phyloP scores from a whole-genome alignment of 805 yeast genomes.

The Wilhelminamyces savonicus region DNA sequence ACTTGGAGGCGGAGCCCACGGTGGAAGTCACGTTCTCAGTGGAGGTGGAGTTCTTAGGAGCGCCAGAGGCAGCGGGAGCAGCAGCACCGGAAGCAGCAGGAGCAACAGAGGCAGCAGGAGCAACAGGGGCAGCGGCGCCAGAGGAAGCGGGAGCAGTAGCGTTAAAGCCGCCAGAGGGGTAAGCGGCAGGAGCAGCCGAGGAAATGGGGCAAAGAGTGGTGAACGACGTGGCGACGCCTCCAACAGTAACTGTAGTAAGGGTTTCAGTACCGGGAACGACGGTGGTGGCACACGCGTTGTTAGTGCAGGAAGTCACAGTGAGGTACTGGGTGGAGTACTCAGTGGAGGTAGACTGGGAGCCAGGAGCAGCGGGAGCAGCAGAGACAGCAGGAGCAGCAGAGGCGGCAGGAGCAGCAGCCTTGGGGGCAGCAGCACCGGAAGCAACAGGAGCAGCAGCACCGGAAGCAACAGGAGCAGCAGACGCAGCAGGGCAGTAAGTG shows the following conservation, averaged over 20 bases:
- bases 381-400: too few species aligned
- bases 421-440: slow-evolving; percentile 1
- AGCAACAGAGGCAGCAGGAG: slow-evolving; percentile 6
- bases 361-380: too few species aligned
- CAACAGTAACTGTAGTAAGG: slow-evolving; percentile 25
- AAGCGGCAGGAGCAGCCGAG: slow-evolving; percentile 6
- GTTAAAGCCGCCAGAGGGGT: slow-evolving; percentile 2
- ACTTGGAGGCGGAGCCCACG: too few species aligned
- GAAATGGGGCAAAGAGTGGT: slow-evolving; percentile 32
- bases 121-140: slow-evolving; percentile 3
- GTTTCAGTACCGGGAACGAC: slow-evolving; percentile 5
- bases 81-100: slow-evolving; percentile 5
- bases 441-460: slow-evolving; percentile 5
- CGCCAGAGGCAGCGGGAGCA: slow-evolving; percentile 3
- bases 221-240: slow-evolving; percentile 26
- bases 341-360: too few species aligned
- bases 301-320: slow-evolving; percentile 20
- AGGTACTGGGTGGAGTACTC: slow-evolving; percentile 1
- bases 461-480: slow-evolving; percentile 5
- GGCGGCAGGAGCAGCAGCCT: too few species aligned
- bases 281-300: slow-evolving; percentile 13
- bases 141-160: slow-evolving; percentile 2
- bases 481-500: slow-evolving; percentile 6
- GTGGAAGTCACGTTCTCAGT: too few species aligned
- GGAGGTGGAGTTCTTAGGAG: slow-evolving; percentile 1